Conservation (phyloP, 2,329 filamentous ascomycete species). For the Diaporthe helianthi region DNA sequence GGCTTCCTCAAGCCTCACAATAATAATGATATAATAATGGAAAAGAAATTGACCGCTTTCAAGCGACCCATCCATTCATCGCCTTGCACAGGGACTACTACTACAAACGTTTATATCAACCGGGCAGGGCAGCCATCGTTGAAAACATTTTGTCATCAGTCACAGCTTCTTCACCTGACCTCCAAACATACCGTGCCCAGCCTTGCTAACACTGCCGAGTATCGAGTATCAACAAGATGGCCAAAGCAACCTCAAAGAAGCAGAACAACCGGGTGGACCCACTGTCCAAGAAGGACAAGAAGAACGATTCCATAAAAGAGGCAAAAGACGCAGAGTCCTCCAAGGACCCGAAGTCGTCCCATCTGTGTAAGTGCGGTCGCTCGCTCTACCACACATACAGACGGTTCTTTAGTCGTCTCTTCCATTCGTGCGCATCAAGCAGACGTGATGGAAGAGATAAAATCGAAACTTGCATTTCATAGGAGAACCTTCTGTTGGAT, state of each 20-base stretch:
- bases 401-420: too few relatives aligned
- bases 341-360: slow-evolving; percentile 28
- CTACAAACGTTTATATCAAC: background rate
- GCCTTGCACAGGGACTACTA: slow-evolving; percentile 4
- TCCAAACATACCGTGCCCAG: background rate
- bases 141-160: background rate
- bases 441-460: background rate
- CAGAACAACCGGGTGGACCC: slow-evolving; percentile 32
- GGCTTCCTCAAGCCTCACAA: background rate
- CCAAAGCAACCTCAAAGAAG: slow-evolving; percentile 28
- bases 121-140: background rate
- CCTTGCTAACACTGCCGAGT: background rate
- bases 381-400: too few relatives aligned
- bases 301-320: background rate
- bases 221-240: slow-evolving; percentile 17
- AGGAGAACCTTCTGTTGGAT: too few relatives aligned
- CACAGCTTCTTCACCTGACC: background rate
- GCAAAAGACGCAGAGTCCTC: slow-evolving; percentile 12
- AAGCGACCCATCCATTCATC: background rate
- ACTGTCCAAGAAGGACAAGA: slow-evolving; percentile 27
- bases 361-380: slow-evolving; percentile 26
- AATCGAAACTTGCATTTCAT: background rate
- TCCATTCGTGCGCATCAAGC: background rate
- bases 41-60: slow-evolving; percentile 3
- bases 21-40: background rate